Base-by-base conservation (phyloP, 805 yeast genomes). In the Starmera amethionina region DNA sequence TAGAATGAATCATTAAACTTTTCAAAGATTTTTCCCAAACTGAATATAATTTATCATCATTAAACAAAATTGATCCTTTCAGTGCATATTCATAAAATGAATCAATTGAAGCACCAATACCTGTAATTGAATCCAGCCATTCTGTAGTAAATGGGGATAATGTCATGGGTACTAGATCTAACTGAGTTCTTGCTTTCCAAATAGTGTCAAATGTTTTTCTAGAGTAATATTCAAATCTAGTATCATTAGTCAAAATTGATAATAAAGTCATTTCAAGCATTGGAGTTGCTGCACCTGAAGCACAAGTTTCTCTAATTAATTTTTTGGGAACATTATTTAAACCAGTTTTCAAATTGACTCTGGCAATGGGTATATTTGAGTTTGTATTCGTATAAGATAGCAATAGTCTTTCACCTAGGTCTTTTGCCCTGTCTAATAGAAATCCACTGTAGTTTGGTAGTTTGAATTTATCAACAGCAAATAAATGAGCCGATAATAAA, bases 31-130 rank as follows among this genome's bases (percentile, higher is more conserved):
- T 59, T 15, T 66, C 54, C 85, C 89, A 88, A 43, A 87, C 68
- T 3, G 63, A 53, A 32, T 56, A 52, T 32, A 76, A 60, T 11
- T 67, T 63, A 12, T 64, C 64, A 48, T 82, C 83, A 52, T 83
- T 76, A 44, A 88, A 86, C 12, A 89, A 54, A 10, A 89, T 71
- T 2, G 88, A 65, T 16, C 79, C 77, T 55, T 89, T 89, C 34
- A 86, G 67, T 0, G 95, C 83, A 59, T 88, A 85, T 54, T 89
- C 97, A 55, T 81, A 89, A 52, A 85, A 85, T 0, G 96, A 86
- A 59, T 89, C 97, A 13, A 86, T 74, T 2, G 95, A 82, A 0
- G 97, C 97, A 3, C 97, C 97, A 9, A 84, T 70, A 0, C 96
- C 96, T 0, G 93, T 75, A 33, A 77, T 60, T 0, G 70, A 56